Evolutionary conservation across 2,329 filamentous ascomycete species (phyloP), one percentile per base, ranked within the genome.

Genomic region (Lasiodiplodia sp.): DNA sequence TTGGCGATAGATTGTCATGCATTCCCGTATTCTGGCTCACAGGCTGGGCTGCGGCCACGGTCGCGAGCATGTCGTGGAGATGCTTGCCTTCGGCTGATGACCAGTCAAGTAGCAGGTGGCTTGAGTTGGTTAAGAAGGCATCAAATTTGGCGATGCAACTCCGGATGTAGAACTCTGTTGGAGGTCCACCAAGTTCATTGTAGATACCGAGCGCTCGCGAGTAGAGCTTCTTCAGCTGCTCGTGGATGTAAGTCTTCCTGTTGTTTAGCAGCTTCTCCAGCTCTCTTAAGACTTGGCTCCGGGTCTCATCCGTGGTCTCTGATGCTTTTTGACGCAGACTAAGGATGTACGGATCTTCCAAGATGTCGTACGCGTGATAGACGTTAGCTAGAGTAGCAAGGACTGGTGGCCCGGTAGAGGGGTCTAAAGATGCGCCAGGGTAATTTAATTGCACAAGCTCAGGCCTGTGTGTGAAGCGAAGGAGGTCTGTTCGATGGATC

Each of bases 381-480:
- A 76, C 38, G 44, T 66, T 31, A 2, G 69, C 44, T 5, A 79
- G 69, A 23, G 72, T 69, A 28, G 47, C 51, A 34, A 76, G 66
- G n/a, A 77, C 47, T 23, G 51, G 38, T 2, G 73, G 71, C n/a
- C 66, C 40, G 2, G 55, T 3, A 14, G 56, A 40, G 4, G 12
- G 37, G 58, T 40, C 37, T 31, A 56, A 52, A 10, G 6, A 21
- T 5, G 5, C 68, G 5, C 25, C 55, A 25, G 28, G 25, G 37
- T 40, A 52, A 67, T 12, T 38, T 11, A 86, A 71, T 37, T 74
- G 79, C 10, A 77, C 66, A 40, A 94, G 78, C 11, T 82, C 75
- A 1, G 93, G 93, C n/a, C 83, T 87, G 72, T 93, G 89, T 2
- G 91, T 89, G 72, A 88, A 85, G 21, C 82, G 82, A n/a, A 92